Evolutionary conservation across 441 rosid genomes (phyloP), one percentile per base, ranked within the genome.

Genomic region (Adansonia gregorii): DNA sequence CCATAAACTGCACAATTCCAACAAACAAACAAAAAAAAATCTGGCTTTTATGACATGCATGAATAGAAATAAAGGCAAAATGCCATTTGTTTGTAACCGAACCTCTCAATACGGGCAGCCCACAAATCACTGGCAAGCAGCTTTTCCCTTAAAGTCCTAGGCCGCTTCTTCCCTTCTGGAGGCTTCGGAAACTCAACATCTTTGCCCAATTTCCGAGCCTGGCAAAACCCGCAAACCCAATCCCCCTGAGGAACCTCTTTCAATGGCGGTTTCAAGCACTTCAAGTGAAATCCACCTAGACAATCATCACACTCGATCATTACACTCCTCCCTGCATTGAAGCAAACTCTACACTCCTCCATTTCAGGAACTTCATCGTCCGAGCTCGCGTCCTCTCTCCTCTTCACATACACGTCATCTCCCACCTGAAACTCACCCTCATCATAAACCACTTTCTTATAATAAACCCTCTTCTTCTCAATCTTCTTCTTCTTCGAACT

Each of bases 291-390:
- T 27, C 98, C 98, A 72, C 94, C 91, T 39, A 96, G 86, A 75
- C 99, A 94, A 81, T 87, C 89, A 66, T 94, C 98, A 17, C 99
- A 96, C 63, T 96, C 98, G 12, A 96, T 79, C 99, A 96, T 93
- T 35, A 91, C 79, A 2, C 77, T 78, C 49, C 82, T 87, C 79
- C 93, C 94, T 58, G 87, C 81, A 80, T 83, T 88, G 77, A 91
- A 93, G 79, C 99, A 96, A 65, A 96, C 76, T 81, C 88, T 79
- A 73, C 99, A 96, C 73, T 96, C 98, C 86, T 94, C 99, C 58
- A 78, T 74, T 60, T 92, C 94, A 0, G 91, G 93, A 2, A 84
- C 91, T 84, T 91, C 93, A 9, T 87, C 89, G 2, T 88, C 93
- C 3, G 91, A 89, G 81, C 82, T 83, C 2, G 82, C 81, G 4